A percentile compares a stretch with the other conserved stretches of the same genome.
phyloP scores from a whole-genome alignment of 495 filamentous ascomycete genomes.

The Tuber calosporum region DNA sequence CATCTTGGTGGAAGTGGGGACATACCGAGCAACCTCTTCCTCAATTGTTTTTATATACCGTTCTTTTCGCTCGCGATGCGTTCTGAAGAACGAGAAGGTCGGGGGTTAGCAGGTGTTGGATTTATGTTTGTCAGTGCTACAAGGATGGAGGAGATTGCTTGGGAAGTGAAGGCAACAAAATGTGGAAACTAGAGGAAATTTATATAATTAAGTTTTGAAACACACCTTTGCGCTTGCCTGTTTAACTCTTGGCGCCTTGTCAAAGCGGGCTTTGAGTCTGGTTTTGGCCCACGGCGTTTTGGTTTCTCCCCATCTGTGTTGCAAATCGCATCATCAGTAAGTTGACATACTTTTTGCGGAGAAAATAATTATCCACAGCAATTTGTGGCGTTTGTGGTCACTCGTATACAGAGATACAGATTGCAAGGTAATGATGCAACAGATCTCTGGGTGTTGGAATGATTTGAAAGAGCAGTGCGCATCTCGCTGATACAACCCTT shows the following conservation, averaged over 20 bases:
- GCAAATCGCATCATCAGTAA: slow-evolving; percentile 13
- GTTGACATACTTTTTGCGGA: slow-evolving; percentile 11
- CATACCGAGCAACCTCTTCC: slow-evolving; percentile 66
- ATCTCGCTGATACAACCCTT: background rate
- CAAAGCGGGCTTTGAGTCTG: slow-evolving; percentile 88
- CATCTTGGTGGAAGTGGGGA: slow-evolving; percentile 43
- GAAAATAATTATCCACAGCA: slow-evolving; percentile 5
- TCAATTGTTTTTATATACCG: slow-evolving; percentile 90
- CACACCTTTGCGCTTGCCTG: slow-evolving; percentile 87
- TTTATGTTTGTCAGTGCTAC: background rate
- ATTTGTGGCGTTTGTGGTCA: background rate
- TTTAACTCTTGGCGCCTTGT: slow-evolving; percentile 94
- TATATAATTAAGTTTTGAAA: slow-evolving; percentile 6
- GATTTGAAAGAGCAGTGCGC: background rate
- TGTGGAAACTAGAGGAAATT: slow-evolving; percentile 9
- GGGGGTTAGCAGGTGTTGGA: slow-evolving; percentile 15
- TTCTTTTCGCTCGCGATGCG: slow-evolving; percentile 94
- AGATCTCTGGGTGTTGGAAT: background rate
- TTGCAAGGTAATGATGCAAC: background rate
- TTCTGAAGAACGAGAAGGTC: slow-evolving; percentile 46
- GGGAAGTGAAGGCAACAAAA: background rate
- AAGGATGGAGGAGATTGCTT: slow-evolving; percentile 21
- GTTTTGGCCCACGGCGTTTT: slow-evolving; percentile 89
- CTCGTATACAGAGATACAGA: background rate
- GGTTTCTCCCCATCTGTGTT: slow-evolving; percentile 69